phyloP scores from a whole-genome alignment of 768 basidiomycete genomes.

The Lactifluus subvellereus region DNA sequence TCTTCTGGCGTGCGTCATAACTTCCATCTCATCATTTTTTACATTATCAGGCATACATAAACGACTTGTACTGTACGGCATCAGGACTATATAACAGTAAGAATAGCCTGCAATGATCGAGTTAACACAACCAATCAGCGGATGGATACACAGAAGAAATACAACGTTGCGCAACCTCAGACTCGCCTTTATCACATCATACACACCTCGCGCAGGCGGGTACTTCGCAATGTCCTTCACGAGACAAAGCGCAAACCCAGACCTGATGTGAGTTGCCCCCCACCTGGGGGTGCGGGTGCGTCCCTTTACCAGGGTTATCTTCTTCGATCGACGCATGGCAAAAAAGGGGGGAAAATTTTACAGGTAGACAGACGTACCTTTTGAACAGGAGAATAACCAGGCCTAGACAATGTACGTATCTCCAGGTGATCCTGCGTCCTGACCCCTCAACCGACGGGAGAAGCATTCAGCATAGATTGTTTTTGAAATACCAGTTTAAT shows the following conservation, averaged over 20 bases:
- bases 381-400: constrained; percentile 15
- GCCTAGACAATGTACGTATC: constrained; percentile 51
- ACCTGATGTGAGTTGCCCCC: constrained; percentile 25
- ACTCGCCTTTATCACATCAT: constrained; percentile 86
- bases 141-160: constrained; percentile 1
- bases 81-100: not conserved
- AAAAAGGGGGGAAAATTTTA: constrained; percentile 16
- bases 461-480: constrained; percentile 89
- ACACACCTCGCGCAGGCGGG: constrained; percentile 48
- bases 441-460: constrained; percentile 84
- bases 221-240: constrained; percentile 23
- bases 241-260: constrained; percentile 10
- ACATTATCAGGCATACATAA: not conserved
- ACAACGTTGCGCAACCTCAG: constrained; percentile 45
- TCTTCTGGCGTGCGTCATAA: too few relatives aligned
- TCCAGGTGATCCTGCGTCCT: constrained; percentile 95
- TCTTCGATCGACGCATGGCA: constrained; percentile 46
- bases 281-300: constrained; percentile 51
- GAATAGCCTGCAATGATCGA: not conserved
- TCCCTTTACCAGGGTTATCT: constrained; percentile 87
- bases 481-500: constrained; percentile 65
- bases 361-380: constrained; percentile 31
- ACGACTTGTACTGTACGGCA: not conserved
- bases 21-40: not conserved
- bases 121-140: not conserved